Conservation (phyloP, 345 rosid species). For the Combretum micranthum region DNA sequence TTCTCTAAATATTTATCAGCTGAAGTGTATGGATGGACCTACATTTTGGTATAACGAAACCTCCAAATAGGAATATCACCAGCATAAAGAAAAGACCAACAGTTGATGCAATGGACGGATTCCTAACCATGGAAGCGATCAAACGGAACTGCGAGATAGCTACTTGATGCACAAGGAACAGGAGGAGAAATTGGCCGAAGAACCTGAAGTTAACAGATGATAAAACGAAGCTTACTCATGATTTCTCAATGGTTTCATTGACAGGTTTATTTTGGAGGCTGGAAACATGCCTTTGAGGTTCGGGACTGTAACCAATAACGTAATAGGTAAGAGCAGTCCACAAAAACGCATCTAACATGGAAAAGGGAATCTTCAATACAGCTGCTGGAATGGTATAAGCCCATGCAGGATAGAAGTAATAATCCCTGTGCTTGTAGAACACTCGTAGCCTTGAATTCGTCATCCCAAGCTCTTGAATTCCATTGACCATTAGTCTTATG, state of each 20-base stretch:
- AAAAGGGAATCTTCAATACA: slow-evolving; percentile 39
- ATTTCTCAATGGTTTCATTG: neutral
- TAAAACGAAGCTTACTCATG: neutral
- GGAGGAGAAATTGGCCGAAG: slow-evolving; percentile 28
- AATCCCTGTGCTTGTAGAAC: slow-evolving; percentile 41
- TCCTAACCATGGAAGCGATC: slow-evolving; percentile 27
- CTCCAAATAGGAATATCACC: slow-evolving; percentile 29
- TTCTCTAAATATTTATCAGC: neutral
- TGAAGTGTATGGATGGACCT: slow-evolving; percentile 10
- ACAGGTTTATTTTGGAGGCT: neutral
- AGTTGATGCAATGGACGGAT: slow-evolving; percentile 24
- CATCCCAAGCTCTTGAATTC: slow-evolving; percentile 31
- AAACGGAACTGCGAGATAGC: slow-evolving; percentile 40
- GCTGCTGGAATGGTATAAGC: slow-evolving; percentile 32
- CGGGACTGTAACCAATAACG: slow-evolving; percentile 45
- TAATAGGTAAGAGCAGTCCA: slow-evolving; percentile 55
- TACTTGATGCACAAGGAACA: slow-evolving; percentile 39
- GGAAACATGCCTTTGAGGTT: slow-evolving; percentile 27
- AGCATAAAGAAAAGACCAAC: slow-evolving; percentile 12
- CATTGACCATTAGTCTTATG: slow-evolving; percentile 24
- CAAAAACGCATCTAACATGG: slow-evolving; percentile 33
- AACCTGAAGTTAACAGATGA: slow-evolving; percentile 26
- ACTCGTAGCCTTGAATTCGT: slow-evolving; percentile 36
- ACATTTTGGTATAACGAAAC: slow-evolving; percentile 41
- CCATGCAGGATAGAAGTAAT: slow-evolving; percentile 48